Evolutionary conservation across 352 stramenopile species (phyloP), one percentile per base, ranked within the genome.

Genomic region (Phytopythium kandeliae): DNA sequence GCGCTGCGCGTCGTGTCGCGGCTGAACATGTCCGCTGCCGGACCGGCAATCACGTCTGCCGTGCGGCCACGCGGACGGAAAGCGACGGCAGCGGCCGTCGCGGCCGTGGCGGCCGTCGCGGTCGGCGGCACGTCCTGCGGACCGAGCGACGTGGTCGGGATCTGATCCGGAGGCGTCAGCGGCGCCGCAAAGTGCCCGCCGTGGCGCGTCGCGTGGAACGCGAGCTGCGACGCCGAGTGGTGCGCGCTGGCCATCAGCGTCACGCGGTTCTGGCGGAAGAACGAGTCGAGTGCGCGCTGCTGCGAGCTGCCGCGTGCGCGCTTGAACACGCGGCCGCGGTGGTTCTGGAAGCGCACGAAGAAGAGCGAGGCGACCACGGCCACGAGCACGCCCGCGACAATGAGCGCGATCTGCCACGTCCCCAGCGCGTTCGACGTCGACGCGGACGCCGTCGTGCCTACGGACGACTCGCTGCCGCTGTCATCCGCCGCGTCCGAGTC

Each of bases 321-420:
- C 16, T 63, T 63, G 38, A 62, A 57, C 2, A 67, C 63, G 0
- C 58, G 50, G 2, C 57, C 59, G 38, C 55, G 44, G 13, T 57
- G 64, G 11, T 66, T 62, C 43, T 75, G 60, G 50, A 62, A 62
- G 45, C 78, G 77, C 35, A 84, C 71, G 48, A 86, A 84, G 60
- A 85, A 71, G 25, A 89, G 56, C 25, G 70, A 80, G 17, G 61
- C 64, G 16, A 80, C 22, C 1, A 89, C 77, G 10, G 53, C 60
- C 2, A 53, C 69, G 19, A 89, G 62, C 19, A 75, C 55, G 11
- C 74, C 77, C 4, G 71, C 41, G 25, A 85, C 58, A 38, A 86
- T 71, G 1, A 81, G 24, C 37, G 46, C 61, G 42, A 84, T 60
- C 53, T 72, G 66, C 62, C 60, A 65, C 28, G 59, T 58, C 17